Base-by-base conservation (phyloP, 768 basidiomycete species). In the Trametes cubensis region DNA sequence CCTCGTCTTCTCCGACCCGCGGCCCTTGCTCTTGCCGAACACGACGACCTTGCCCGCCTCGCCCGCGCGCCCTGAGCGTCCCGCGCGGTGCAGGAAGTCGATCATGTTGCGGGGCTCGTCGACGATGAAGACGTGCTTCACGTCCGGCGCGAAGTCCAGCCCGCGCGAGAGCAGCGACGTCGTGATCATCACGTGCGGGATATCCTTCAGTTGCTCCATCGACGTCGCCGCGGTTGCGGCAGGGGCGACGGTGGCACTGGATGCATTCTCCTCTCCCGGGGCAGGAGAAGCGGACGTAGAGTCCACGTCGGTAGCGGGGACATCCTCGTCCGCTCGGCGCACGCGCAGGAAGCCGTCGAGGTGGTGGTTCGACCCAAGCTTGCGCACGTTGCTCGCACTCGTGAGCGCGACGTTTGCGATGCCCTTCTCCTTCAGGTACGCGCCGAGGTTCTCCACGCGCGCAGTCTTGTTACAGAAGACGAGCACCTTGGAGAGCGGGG, bases 1-100 rank as follows among this genome's bases (percentile, higher is more conserved):
- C 70, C 77, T 80, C 28, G 80, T 76, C 62, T 75, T 78, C 41
- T 74, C 75, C 54, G 85, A 83, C 2, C 89, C 88, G 21, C 89
- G 77, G 1, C 89, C 90, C 58, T 80, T 82, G 67, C 77, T 75
- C 72, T 88, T 90, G 34, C 88, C 88, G 69, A 93, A 93, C 6
- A 93, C 77, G 3, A 93, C 85, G 0, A 93, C 92, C 65, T 81
- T 85, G 1, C 90, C 91, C 26, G 74, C 71, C 70, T 81, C 73
- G 0, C 91, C 91, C 4, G 92, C 92, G 30, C 94, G 78, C 2
- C 87, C 94, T 0, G 90, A 82, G 49, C 95, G 78, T 17, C 95
- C 95, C 0, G 95, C 95, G 4, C 95, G 86, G 75, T 97, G 95
- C 62, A 97, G 73, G 72, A 96, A 95, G 73, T 97, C 95, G 41